These are phyloP conservation scores for Komagataella pastoris DNA, from an alignment of 805 yeast species.

Conservation along the genomic window DNA sequence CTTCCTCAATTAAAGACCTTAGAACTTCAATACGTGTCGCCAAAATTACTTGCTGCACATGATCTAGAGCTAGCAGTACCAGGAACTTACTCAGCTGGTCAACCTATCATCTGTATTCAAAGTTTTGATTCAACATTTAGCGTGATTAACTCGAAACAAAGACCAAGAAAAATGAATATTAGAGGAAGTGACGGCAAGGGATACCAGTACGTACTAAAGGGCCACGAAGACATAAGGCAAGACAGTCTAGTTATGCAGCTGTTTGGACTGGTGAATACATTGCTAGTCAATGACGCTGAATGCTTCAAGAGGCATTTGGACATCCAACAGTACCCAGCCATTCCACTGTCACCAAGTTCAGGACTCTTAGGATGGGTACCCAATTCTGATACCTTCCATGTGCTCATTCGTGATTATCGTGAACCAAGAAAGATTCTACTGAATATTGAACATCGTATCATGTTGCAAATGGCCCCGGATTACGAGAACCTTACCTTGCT, in stretches of 20 bases:
- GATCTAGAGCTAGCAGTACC: slow-evolving; percentile 86
- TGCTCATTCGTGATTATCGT: slow-evolving; percentile 80
- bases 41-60: slow-evolving; percentile 64
- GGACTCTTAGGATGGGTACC: slow-evolving; percentile 97
- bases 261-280: slow-evolving; percentile 87
- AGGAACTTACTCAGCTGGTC: slow-evolving; percentile 83
- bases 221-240: slow-evolving; percentile 96
- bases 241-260: slow-evolving; percentile 96
- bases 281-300: slow-evolving; percentile 82
- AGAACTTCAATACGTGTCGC: slow-evolving; percentile 90
- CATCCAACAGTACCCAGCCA: slow-evolving; percentile 85
- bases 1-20: slow-evolving; percentile 75
- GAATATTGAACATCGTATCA: slow-evolving; percentile 88
- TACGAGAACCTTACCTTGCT: slow-evolving; percentile 80
- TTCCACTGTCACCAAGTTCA: slow-evolving; percentile 93
- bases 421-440: slow-evolving; percentile 80
- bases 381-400: slow-evolving; percentile 93
- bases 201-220: slow-evolving; percentile 73
- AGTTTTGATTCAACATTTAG: slow-evolving; percentile 73
- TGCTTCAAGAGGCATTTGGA: slow-evolving; percentile 93
- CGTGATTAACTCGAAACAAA: slow-evolving; percentile 88
- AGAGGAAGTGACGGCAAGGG: slow-evolving; percentile 88
- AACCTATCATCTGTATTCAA: slow-evolving; percentile 58
- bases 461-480: slow-evolving; percentile 97
- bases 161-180: slow-evolving; percentile 77